Conservation (phyloP, 495 filamentous ascomycete species). For the Eremomyces bilateralis region DNA sequence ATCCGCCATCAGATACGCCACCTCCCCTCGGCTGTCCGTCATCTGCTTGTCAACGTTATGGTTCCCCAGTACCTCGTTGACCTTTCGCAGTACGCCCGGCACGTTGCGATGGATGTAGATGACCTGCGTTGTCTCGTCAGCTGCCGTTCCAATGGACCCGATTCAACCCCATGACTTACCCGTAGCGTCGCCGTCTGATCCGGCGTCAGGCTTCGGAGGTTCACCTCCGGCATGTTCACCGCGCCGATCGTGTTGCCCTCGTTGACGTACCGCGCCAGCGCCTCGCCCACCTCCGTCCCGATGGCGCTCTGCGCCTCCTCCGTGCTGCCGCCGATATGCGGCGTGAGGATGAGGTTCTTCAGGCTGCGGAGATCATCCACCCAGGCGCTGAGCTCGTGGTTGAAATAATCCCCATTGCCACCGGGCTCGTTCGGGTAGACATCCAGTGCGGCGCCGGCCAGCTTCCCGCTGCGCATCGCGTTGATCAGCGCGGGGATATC, state of each 20-base stretch:
- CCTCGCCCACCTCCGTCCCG: conserved; percentile 74
- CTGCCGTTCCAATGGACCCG: too few relatives aligned
- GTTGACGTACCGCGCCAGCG: conserved; percentile 81
- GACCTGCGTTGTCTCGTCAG: too few relatives aligned
- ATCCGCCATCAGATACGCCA: conserved; percentile 96
- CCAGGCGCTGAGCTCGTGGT: conserved; percentile 63
- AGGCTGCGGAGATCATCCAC: conserved; percentile 64
- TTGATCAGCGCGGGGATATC: conserved; percentile 85
- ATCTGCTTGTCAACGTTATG: conserved; percentile 99
- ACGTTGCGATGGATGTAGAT: conserved; percentile 94
- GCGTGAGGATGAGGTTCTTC: conserved; percentile 85
- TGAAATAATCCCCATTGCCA: conserved; percentile 91
- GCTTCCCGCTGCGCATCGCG: conserved; percentile 66
- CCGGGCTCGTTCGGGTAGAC: conserved; percentile 89
- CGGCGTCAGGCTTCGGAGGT: conserved; percentile 63
- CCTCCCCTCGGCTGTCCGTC: conserved; percentile 79
- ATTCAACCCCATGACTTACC: too few relatives aligned
- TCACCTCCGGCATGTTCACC: conserved; percentile 91
- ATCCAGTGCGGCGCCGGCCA: conserved; percentile 87
- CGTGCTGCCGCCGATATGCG: conserved; percentile 92
- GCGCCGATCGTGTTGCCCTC: conserved; percentile 72
- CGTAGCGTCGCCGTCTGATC: too few relatives aligned
- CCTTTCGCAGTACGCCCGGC: conserved; percentile 78
- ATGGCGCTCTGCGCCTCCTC: conserved; percentile 96
- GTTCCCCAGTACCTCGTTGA: conserved; percentile 79